Evolutionary conservation across 2,329 filamentous ascomycete genomes (phyloP), one percentile per base, ranked within the genome.

Genomic region (Teratosphaeria destructans): DNA sequence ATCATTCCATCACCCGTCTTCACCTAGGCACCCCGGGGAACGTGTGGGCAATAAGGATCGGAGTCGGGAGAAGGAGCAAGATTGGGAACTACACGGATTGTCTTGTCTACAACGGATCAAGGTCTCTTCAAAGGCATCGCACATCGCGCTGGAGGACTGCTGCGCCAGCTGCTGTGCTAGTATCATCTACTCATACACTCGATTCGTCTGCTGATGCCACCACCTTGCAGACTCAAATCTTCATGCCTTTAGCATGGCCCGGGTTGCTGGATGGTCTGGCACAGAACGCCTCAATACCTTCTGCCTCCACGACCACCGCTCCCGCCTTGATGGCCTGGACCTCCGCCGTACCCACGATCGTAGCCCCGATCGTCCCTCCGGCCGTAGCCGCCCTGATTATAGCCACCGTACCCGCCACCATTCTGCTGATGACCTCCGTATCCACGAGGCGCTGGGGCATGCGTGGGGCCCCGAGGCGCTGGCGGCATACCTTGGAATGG

Each of bases 271-370:
- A 5, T 14, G 16, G 26, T 26, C 29, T 54, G 23, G 27, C 27
- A 26, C 1, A 16, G 5, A 12, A 23, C 26, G n/a, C 43, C 43
- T 49, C 43, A 58, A 47, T 59, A 59, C 23, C 58, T 29, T 27
- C 58, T 49, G 7, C 58, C 58, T 29, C 58, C 58, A 55, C 59
- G 55, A 35, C 57, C 56, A 27, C 60, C 55, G 19, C 56, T 27
- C 29, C 62, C 59, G n/a, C 63, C 61, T 27, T 65, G 57, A 43
- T 66, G 63, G 4, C 65, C 29, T 62, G 63, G 65, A 49, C 62
- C 61, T 56, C 68, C 62, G 8, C 65, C 62, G 29, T 61, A 55
- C 23, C 62, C 59, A 58, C 63, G 61, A 58, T 62, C 55, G 57
- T 64, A 57, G 52, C 66, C 61, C 19, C 63, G 60, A 35, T 58